Percentiles rank a stretch among this genome's conserved stretches.
These are phyloP conservation scores for Thielaviopsis musarum DNA, from an alignment of 2,329 filamentous ascomycete genomes.

Conservation along the genomic window DNA sequence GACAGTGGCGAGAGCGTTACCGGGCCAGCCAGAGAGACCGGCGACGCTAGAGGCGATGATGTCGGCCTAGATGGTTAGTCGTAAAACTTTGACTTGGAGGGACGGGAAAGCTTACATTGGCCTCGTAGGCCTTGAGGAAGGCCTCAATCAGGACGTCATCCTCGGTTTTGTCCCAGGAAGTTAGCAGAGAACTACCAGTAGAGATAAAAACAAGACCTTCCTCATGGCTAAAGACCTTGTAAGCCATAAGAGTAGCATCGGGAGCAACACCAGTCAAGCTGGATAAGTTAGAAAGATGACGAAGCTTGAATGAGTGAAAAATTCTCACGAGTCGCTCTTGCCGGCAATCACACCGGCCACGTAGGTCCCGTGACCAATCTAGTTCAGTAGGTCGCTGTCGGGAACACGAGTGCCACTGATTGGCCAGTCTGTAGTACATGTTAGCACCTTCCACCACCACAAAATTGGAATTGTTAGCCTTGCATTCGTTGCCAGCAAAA, in stretches of 20 bases:
- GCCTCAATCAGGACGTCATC: conserved; percentile 18
- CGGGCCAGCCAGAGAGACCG: conserved; percentile 21
- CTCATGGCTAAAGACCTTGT: conserved; percentile 4
- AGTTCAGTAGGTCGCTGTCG: conserved; percentile 2
- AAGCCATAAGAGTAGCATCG: conserved; percentile 12
- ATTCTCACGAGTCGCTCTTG: not conserved
- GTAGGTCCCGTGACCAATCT: conserved; percentile 21
- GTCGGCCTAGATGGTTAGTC: conserved; percentile 16
- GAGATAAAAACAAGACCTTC: conserved; percentile 1
- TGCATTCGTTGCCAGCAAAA: conserved; percentile 18
- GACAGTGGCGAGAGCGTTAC: conserved; percentile 26
- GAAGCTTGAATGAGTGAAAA: not conserved
- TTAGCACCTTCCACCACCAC: not conserved
- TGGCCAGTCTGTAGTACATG: not conserved
- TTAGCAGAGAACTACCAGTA: no score
- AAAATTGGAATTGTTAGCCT: not conserved
- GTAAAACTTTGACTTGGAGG: not conserved
- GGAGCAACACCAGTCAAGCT: conserved; percentile 15
- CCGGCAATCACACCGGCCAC: conserved; percentile 17
- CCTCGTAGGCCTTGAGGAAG: conserved; percentile 19
- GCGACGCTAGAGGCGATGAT: conserved; percentile 28
- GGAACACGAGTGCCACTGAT: not conserved
- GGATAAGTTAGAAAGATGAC: not conserved
- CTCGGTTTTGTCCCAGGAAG: conserved; percentile 14
- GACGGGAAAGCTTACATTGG: not conserved